Conservation (phyloP, 495 filamentous ascomycete species). For the Bathelium albidoporum region DNA sequence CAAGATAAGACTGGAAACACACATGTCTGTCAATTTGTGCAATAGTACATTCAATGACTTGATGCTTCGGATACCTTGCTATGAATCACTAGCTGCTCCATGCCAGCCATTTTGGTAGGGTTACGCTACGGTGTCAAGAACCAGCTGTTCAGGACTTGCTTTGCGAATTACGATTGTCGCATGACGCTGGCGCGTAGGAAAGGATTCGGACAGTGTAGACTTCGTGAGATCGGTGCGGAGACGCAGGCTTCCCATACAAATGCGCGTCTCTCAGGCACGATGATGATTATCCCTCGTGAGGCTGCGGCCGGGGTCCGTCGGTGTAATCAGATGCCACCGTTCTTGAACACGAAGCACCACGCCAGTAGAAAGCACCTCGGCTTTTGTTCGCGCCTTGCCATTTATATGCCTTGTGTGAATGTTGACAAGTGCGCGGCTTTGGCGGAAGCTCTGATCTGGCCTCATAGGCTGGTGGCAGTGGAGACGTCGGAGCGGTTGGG, state of each 20-base stretch:
- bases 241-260: neutral
- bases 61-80: slow-evolving; percentile 62
- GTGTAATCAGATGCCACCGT: neutral
- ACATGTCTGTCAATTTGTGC: slow-evolving; percentile 6
- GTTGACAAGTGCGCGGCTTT: neutral
- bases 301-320: neutral
- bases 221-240: neutral
- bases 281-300: neutral
- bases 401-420: neutral
- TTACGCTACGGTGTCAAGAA: neutral
- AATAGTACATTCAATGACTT: neutral
- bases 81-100: slow-evolving; percentile 96
- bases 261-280: neutral
- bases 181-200: neutral
- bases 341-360: neutral
- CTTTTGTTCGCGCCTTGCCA: neutral
- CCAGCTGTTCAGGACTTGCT: neutral
- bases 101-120: slow-evolving; percentile 58
- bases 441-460: neutral
- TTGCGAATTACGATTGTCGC: neutral
- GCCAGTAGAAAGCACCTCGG: neutral
- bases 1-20: slow-evolving; percentile 71
- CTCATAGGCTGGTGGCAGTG: neutral
- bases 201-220: neutral
- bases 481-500: neutral